Conservation (phyloP, 2,329 filamentous ascomycete genomes). For the Chaetomium olivaceum region DNA sequence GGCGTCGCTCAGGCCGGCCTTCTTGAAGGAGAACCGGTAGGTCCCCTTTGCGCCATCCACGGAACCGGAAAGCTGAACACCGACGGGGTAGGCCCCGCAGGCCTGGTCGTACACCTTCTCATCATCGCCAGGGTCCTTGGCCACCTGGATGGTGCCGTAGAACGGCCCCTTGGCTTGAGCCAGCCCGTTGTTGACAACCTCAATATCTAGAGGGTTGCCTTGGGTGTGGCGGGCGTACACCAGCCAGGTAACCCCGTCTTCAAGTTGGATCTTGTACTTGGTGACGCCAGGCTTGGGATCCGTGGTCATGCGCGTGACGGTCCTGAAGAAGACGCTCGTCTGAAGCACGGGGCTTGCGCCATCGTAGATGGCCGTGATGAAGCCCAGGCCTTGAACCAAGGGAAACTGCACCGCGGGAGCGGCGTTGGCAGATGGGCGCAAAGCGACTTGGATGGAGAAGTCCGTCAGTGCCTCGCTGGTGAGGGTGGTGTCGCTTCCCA, state of each 20-base stretch:
- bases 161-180: conserved; percentile 68
- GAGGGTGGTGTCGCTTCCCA: conserved; percentile 60
- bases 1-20: conserved; percentile 61
- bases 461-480: conserved; percentile 56
- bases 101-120: conserved; percentile 74
- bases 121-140: conserved; percentile 68
- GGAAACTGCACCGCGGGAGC: conserved; percentile 71
- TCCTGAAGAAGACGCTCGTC: conserved; percentile 71
- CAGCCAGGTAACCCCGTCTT: conserved; percentile 75
- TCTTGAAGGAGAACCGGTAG: conserved; percentile 75
- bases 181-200: conserved; percentile 64
- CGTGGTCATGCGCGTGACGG: conserved; percentile 58
- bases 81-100: conserved; percentile 71
- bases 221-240: conserved; percentile 69
- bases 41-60: conserved; percentile 60
- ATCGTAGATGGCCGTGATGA: conserved; percentile 75
- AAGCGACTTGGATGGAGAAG: conserved; percentile 66
- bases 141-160: conserved; percentile 77
- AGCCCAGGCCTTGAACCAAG: conserved; percentile 85
- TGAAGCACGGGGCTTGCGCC: conserved; percentile 71
- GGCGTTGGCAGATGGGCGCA: conserved; percentile 56
- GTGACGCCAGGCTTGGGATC: conserved; percentile 63
- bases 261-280: conserved; percentile 74
- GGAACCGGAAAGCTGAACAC: conserved; percentile 64
- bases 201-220: conserved; percentile 65